These are phyloP conservation scores for Diplodia scrobiculata DNA, from an alignment of 2,329 filamentous ascomycete species.

Conservation along the genomic window DNA sequence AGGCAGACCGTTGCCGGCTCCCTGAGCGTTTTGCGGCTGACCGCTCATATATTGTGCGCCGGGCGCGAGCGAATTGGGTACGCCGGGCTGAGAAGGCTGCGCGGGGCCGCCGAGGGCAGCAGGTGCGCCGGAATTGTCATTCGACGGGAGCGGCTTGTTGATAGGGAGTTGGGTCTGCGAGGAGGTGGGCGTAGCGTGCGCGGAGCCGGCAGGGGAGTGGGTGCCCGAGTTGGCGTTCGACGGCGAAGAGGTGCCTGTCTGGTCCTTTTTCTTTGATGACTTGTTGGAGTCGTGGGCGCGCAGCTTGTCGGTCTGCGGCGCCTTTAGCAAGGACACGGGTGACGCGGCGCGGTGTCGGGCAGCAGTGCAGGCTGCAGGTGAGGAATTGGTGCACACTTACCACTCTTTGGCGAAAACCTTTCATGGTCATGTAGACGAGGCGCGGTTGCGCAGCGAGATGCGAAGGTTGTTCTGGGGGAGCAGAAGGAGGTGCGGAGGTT, in stretches of 20 bases:
- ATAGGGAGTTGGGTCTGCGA: conserved; percentile 79
- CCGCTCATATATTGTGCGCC: conserved; percentile 41
- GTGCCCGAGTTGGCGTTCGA: conserved; percentile 58
- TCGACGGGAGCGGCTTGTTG: conserved; percentile 71
- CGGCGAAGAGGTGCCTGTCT: conserved; percentile 75
- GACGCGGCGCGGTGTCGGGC: conserved; percentile 27
- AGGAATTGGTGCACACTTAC: conserved; percentile 60
- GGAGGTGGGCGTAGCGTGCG: conserved; percentile 76
- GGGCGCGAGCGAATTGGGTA: conserved; percentile 37
- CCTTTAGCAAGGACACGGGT: conserved; percentile 24
- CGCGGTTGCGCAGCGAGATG: conserved; percentile 33
- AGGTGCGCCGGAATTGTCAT: conserved; percentile 36
- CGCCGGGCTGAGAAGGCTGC: conserved; percentile 37
- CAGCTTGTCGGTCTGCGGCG: conserved; percentile 70
- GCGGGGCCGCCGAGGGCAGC: conserved; percentile 35
- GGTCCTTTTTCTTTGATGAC: conserved; percentile 68
- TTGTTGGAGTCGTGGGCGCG: conserved; percentile 79
- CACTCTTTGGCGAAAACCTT: conserved; percentile 96
- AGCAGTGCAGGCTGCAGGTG: conserved; percentile 29
- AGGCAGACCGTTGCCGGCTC: conserved; percentile 37
- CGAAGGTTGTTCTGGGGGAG: conserved; percentile 30
- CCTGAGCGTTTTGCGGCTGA: conserved; percentile 35
- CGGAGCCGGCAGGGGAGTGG: conserved; percentile 62
- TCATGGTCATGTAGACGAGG: conserved; percentile 67
- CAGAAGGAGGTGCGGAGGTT: conserved; percentile 26